A percentile compares a stretch with the other conserved stretches of the same genome.
Evolutionary conservation across 306 rosid genomes (phyloP).

Genomic region (Casuarina cunninghamiana): DNA sequence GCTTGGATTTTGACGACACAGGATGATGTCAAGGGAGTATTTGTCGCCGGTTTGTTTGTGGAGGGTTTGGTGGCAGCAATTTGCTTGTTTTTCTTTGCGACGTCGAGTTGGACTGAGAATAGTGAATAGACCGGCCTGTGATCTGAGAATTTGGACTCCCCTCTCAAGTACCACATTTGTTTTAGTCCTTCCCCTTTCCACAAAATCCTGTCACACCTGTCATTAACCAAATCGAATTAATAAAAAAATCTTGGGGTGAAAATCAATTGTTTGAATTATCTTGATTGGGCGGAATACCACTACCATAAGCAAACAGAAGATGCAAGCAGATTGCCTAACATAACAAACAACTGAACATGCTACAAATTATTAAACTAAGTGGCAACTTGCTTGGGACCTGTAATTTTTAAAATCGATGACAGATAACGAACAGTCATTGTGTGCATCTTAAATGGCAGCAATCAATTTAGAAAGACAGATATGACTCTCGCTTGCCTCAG

Average conservation of each 20-base stretch:
- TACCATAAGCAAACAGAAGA: background rate
- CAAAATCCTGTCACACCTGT: slow-evolving; percentile 90
- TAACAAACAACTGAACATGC: background rate
- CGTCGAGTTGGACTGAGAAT: slow-evolving; percentile 54
- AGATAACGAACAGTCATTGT: background rate
- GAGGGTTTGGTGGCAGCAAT: background rate
- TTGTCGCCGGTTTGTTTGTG: slow-evolving; percentile 35
- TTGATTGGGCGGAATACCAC: background rate
- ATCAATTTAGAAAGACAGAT: background rate
- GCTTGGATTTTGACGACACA: slow-evolving; percentile 69
- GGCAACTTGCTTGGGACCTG: slow-evolving; percentile 14
- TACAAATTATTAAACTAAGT: background rate
- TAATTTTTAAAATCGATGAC: background rate
- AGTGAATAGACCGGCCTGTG: slow-evolving; percentile 86
- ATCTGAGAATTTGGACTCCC: slow-evolving; percentile 90
- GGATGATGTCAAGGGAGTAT: slow-evolving; percentile 36
- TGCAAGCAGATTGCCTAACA: background rate
- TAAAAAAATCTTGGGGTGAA: background rate
- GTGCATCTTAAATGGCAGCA: background rate
- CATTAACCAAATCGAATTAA: too few relatives aligned
- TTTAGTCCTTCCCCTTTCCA: slow-evolving; percentile 89
- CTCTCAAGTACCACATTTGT: slow-evolving; percentile 73
- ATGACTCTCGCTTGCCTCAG: background rate
- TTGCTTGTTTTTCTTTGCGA: slow-evolving; percentile 20
- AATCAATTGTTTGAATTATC: background rate